These are phyloP conservation scores for Furcasterigmium sp. DNA, from an alignment of 2,329 filamentous ascomycete species.

Conservation along the genomic window DNA sequence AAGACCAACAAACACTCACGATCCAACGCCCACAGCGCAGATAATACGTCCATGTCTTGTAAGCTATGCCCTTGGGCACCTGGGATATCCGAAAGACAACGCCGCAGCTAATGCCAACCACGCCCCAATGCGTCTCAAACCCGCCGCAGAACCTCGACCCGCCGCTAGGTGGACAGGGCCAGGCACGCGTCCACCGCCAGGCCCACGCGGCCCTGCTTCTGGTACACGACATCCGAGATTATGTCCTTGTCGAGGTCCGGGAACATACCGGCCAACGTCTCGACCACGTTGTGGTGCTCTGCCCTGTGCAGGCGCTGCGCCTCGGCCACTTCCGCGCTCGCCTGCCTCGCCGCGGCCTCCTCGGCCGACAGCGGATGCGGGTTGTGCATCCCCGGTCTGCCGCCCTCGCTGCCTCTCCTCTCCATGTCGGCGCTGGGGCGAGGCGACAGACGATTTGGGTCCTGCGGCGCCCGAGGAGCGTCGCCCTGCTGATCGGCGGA, in stretches of 20 bases:
- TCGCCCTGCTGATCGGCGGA: constrained; percentile 50
- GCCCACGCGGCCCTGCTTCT: constrained; percentile 89
- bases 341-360: constrained; percentile 84
- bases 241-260: constrained; percentile 89
- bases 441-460: constrained; percentile 23
- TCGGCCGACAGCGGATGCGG: constrained; percentile 61
- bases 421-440: constrained; percentile 21
- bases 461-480: constrained; percentile 26
- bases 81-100: too few relatives aligned
- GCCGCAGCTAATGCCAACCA: not conserved
- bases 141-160: too few relatives aligned
- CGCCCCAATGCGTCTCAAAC: too few relatives aligned
- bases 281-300: constrained; percentile 87
- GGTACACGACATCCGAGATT: constrained; percentile 92
- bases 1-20: too few relatives aligned
- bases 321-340: constrained; percentile 83
- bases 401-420: constrained; percentile 9
- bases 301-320: constrained; percentile 75
- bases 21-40: too few relatives aligned
- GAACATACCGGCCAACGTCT: constrained; percentile 95
- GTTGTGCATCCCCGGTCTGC: constrained; percentile 21
- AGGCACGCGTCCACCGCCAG: constrained; percentile 83
- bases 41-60: too few relatives aligned
- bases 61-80: too few relatives aligned
- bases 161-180: constrained; percentile 49